These are phyloP conservation scores for Aspergillus fumigatiaffinis DNA, from an alignment of 2,329 filamentous ascomycete genomes.

Conservation along the genomic window DNA sequence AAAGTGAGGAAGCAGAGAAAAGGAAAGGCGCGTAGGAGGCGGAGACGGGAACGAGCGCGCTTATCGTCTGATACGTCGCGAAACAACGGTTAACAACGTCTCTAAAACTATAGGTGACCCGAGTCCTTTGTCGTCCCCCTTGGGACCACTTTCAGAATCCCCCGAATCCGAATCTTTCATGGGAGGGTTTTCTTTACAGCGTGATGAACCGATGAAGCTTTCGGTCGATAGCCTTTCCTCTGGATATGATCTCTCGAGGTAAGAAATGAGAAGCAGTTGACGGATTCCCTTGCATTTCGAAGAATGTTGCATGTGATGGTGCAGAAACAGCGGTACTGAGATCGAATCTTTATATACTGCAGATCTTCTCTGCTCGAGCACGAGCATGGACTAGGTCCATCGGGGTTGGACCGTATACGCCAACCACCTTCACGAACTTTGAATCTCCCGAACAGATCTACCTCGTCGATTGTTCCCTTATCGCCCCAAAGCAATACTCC, in stretches of 20 bases:
- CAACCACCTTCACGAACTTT: constrained; percentile 68
- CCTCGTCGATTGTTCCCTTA: constrained; percentile 58
- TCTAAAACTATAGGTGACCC: constrained; percentile 29
- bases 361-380: constrained; percentile 85
- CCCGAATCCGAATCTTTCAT: constrained; percentile 34
- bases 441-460: constrained; percentile 61
- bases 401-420: constrained; percentile 87
- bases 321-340: constrained; percentile 10
- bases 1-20: not conserved
- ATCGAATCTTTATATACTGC: constrained; percentile 13
- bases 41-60: not conserved
- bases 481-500: constrained; percentile 64
- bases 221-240: constrained; percentile 69
- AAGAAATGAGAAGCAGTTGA: constrained; percentile 31
- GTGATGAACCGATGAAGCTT: constrained; percentile 63
- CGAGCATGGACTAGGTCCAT: constrained; percentile 79
- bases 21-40: not conserved
- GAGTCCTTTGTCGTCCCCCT: constrained; percentile 38
- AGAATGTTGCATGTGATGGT: constrained; percentile 4
- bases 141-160: constrained; percentile 34
- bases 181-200: constrained; percentile 47
- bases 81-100: constrained; percentile 9
- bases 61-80: not conserved
- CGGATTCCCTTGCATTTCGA: constrained; percentile 16
- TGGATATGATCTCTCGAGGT: constrained; percentile 75